These are phyloP conservation scores for Botrytis pseudocinerea DNA, from an alignment of 2,329 filamentous ascomycete species.

Conservation along the genomic window DNA sequence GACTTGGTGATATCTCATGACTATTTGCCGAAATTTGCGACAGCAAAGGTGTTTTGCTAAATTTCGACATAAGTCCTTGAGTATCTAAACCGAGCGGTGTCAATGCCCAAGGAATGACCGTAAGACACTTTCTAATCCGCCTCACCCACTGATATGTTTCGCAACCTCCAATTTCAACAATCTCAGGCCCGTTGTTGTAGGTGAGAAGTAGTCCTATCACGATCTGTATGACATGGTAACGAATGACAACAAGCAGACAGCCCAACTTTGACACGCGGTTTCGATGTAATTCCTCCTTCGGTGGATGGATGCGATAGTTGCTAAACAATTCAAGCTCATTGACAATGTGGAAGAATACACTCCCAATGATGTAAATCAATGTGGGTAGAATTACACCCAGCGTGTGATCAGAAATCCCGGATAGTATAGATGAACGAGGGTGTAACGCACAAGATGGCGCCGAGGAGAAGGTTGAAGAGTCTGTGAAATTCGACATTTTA, in stretches of 20 bases:
- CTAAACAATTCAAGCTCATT: slow-evolving; percentile 6
- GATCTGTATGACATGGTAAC: slow-evolving; percentile 19
- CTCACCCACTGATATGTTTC: slow-evolving; percentile 9
- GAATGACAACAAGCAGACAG: slow-evolving; percentile 18
- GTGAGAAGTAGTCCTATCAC: slow-evolving; percentile 12
- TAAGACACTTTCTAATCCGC: not conserved
- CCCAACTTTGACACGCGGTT: slow-evolving; percentile 16
- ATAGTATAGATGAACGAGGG: not conserved
- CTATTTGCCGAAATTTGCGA: not conserved
- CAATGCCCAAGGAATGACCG: not conserved
- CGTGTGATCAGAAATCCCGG: slow-evolving; percentile 10
- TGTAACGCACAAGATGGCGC: not conserved
- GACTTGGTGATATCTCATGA: not conserved
- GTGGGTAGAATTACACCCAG: slow-evolving; percentile 16
- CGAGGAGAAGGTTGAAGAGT: not conserved
- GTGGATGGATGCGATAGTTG: slow-evolving; percentile 18
- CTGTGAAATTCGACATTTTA: slow-evolving; percentile 5
- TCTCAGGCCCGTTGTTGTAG: slow-evolving; percentile 5
- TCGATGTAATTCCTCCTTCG: slow-evolving; percentile 14
- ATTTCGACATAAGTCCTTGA: slow-evolving; percentile 8
- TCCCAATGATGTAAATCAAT: slow-evolving; percentile 10
- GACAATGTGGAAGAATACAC: slow-evolving; percentile 10
- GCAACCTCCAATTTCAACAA: not conserved
- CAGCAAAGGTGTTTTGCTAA: not conserved
- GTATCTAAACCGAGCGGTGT: slow-evolving; percentile 6